These are phyloP conservation scores for Mortierella polycephala DNA, from an alignment of 371 early-diverging fungal genomes.

Conservation along the genomic window DNA sequence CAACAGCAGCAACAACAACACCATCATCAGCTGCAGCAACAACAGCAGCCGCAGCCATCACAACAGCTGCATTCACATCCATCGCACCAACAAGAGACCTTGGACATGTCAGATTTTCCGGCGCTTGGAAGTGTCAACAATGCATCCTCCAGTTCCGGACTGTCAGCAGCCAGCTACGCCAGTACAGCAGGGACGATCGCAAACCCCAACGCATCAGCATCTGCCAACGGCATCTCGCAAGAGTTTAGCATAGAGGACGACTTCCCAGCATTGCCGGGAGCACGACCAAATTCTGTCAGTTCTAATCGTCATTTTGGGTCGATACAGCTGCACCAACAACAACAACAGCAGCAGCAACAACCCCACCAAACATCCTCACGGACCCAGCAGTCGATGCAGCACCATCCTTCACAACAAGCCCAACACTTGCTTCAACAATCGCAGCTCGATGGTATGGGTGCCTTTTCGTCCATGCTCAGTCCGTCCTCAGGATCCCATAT, in stretches of 20 bases:
- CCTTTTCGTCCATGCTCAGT: conserved; percentile 36
- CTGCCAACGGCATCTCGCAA: conserved; percentile 33
- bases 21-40: conserved; percentile 14
- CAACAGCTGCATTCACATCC: conserved; percentile 29
- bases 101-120: conserved; percentile 60
- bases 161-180: conserved; percentile 48
- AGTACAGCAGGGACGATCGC: conserved; percentile 47
- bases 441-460: conserved; percentile 33
- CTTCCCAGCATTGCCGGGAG: conserved; percentile 50
- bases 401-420: conserved; percentile 33
- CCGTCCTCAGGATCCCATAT: conserved; percentile 41
- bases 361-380: conserved; percentile 24
- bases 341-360: conserved; percentile 11
- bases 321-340: conserved; percentile 22
- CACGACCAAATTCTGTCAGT: conserved; percentile 38
- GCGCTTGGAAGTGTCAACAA: conserved; percentile 49
- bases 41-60: conserved; percentile 23
- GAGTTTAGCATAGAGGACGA: conserved; percentile 55
- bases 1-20: conserved; percentile 11
- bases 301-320: conserved; percentile 32
- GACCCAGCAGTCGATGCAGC: conserved; percentile 23
- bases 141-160: conserved; percentile 37
- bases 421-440: conserved; percentile 36
- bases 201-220: conserved; percentile 24
- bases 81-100: conserved; percentile 36